These are phyloP conservation scores for Magnolia officinalis DNA, from an alignment of 164 flowering plant species.

Conservation along the genomic window DNA sequence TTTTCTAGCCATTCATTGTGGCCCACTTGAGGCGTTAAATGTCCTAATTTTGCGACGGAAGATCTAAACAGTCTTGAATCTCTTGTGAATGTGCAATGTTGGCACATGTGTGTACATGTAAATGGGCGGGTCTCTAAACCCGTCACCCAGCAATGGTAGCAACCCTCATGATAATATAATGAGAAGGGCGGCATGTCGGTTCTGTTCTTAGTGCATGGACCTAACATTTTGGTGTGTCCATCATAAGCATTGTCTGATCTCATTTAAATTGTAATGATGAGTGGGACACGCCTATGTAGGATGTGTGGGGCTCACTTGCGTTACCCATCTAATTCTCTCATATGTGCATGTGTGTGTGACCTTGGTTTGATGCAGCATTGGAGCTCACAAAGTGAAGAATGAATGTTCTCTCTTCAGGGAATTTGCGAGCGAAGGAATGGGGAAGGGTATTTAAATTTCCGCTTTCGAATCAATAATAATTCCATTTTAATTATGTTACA, in stretches of 20 bases:
- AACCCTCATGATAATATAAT: neutral
- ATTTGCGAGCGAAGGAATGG: constrained; percentile 17
- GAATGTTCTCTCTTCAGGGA: constrained; percentile 15
- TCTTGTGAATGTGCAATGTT: no score
- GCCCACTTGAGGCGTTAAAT: neutral
- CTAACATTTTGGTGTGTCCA: neutral
- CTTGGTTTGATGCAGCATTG: constrained; percentile 20
- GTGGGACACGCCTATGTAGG: no score
- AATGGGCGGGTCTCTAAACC: neutral
- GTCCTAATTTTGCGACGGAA: neutral
- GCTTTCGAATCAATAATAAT: no score
- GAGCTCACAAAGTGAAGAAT: constrained; percentile 20
- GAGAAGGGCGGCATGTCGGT: neutral
- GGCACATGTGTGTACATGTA: neutral
- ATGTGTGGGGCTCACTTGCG: neutral
- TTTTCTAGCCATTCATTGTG: neutral
- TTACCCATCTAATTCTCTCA: no score
- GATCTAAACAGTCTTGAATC: no score
- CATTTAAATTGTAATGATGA: no score
- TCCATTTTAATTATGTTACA: neutral
- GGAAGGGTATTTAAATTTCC: constrained; percentile 15
- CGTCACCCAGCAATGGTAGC: neutral
- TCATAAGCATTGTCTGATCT: neutral
- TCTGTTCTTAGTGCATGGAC: neutral
- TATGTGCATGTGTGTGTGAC: no score